Evolutionary conservation across 805 yeast genomes (phyloP), one percentile per base, ranked within the genome.

Genomic region (Crinitomyces ghanaensis): DNA sequence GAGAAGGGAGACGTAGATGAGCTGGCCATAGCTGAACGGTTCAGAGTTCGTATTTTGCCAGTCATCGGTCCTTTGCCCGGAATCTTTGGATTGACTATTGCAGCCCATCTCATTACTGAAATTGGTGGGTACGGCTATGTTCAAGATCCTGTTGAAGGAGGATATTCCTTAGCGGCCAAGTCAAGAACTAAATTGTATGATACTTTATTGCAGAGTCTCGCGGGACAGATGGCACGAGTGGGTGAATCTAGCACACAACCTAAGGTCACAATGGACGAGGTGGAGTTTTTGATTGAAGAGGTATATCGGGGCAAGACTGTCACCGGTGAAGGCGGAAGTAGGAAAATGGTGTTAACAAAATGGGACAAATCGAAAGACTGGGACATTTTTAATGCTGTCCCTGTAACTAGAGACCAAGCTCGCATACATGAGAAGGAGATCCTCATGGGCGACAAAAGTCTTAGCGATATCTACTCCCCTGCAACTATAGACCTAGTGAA

Each of bases 11-110:
- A 74, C 37, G 94, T 88, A 23, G 91, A 74, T 43, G 91, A 93
- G 54, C 63, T 91, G 28, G 74, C 93, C 39, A 93, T 95, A 2
- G 58, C 91, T 43, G 77, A 73, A 47, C 85, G 84, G 58, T 91
- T 91, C 63, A 69, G 99, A 46, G 96, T 86, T 7, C 68, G 99
- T 46, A 88, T 91, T 30, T 65, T 91, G 36, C 99, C 99, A 0
- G 99, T 91, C 0, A 60, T 91, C 42, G 97, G 98, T 3, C 83
- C 98, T 0, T 74, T 91, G 78, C 99, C 99, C 1, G 96, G 91
- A 6, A 78, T 88, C 58, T 91, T 91, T 61, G 99, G 97, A 1
- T 66, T 91, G 30, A 72, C 95, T 0, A 70, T 88, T 36, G 93
- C 95, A 2, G 79, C 95, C 1, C 77, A 82, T 59, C 62, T 91